Base-by-base conservation (phyloP, 2,329 filamentous ascomycete genomes). In the Penicillium freii region DNA sequence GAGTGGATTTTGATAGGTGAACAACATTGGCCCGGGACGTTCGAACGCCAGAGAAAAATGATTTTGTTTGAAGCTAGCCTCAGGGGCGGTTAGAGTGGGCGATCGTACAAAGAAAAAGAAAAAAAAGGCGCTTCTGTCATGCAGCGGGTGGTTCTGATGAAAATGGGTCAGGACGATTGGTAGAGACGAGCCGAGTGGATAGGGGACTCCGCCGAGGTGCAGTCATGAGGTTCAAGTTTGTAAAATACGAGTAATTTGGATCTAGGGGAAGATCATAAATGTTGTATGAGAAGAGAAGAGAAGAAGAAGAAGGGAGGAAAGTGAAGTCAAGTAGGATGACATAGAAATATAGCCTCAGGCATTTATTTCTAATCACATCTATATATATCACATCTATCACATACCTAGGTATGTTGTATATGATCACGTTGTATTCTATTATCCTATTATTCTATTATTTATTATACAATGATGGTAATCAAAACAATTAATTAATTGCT, bases 21-120 rank as follows among this genome's bases (percentile, higher is more conserved):
- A n/a, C 5, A 42, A 31, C 36, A 51, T 9, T 34, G 51, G 33
- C 49, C 56, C 59, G 44, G 56, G 47, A 56, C 50, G 44, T 54
- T 64, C 60, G 62, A 45, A 57, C 56, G 40, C 43, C 57, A 47
- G 27, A 34, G 10, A 34, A 34, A 52, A 60, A 61, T 46, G 48
- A 62, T 64, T 62, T 46, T 60, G 62, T 64, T 64, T 66, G 63
- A 62, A 64, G 61, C 63, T 66, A 65, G 59, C 44, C n/a, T 59
- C 56, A 58, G 51, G 54, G 45, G 45, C 44, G 52, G 62, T 55
- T 62, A 55, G 45, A 33, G 38, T 50, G 52, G 52, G 38, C 45
- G 52, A 55, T 55, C 52, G 52, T 50, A 53, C 27, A 45, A 36
- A 45, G 23, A n/a, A 17, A 38, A 53, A 56, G 27, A 51, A 53